Percentiles rank a stretch among this genome's conserved stretches.
Evolutionary conservation across 805 yeast species (phyloP).

Genomic region (Kodamaea sagamina): DNA sequence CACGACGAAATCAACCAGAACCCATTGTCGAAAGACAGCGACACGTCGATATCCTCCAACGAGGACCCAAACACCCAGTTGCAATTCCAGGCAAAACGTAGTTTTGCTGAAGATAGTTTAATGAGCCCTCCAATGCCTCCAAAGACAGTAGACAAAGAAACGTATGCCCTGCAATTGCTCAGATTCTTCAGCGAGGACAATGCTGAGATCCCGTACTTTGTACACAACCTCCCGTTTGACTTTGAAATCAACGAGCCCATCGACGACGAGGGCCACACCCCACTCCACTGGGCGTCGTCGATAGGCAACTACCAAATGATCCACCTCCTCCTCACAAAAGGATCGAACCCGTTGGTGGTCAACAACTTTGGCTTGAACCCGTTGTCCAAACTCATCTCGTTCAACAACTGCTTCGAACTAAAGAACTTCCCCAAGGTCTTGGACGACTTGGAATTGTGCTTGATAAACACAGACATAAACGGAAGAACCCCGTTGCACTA

Average conservation of each 20-base stretch:
- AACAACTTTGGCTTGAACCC: constrained; percentile 80
- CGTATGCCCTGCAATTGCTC: constrained; percentile 42
- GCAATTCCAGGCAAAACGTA: constrained; percentile 7
- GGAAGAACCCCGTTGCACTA: constrained; percentile 85
- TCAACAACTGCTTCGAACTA: constrained; percentile 83
- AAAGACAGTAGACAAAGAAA: constrained; percentile 18
- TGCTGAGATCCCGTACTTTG: constrained; percentile 59
- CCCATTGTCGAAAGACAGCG: constrained; percentile 35
- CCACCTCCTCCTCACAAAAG: constrained; percentile 70
- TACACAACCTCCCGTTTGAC: constrained; percentile 62
- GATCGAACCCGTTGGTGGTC: constrained; percentile 62
- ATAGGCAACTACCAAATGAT: constrained; percentile 83
- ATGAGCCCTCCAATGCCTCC: constrained; percentile 7
- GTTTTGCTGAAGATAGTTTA: constrained; percentile 2
- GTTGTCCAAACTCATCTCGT: constrained; percentile 77
- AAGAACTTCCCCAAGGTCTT: constrained; percentile 78
- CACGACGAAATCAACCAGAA: constrained; percentile 33
- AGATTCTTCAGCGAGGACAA: constrained; percentile 47
- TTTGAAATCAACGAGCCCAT: constrained; percentile 75
- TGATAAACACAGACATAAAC: constrained; percentile 73
- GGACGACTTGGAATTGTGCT: constrained; percentile 72
- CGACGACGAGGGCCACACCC: constrained; percentile 92
- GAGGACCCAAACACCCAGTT: constrained; percentile 20
- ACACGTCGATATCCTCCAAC: constrained; percentile 39
- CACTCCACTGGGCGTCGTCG: constrained; percentile 97